phyloP scores from a whole-genome alignment of 2,329 filamentous ascomycete genomes.

The Pseudonectria buxi region DNA sequence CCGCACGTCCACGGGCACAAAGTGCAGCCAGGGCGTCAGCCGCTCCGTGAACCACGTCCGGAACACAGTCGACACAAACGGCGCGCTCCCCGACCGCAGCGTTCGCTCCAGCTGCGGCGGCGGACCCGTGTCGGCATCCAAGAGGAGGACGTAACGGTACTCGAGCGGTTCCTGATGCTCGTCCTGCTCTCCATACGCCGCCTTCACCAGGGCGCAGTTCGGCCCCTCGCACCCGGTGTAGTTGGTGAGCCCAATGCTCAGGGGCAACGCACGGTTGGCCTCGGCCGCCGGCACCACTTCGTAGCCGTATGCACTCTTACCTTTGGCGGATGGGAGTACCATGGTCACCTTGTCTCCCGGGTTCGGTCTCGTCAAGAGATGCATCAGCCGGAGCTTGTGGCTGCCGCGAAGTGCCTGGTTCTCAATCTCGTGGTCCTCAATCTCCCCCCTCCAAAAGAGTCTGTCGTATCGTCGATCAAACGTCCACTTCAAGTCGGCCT shows the following conservation, averaged over 20 bases:
- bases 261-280: slow-evolving; percentile 46
- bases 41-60: slow-evolving; percentile 74
- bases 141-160: slow-evolving; percentile 64
- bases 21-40: slow-evolving; percentile 70
- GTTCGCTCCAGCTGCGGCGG: slow-evolving; percentile 53
- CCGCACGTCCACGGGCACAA: slow-evolving; percentile 68
- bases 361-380: slow-evolving; percentile 57
- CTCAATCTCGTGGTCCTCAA: slow-evolving; percentile 47
- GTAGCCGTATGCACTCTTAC: slow-evolving; percentile 43
- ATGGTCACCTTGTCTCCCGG: slow-evolving; percentile 43
- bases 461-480: slow-evolving; percentile 58
- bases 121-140: slow-evolving; percentile 65
- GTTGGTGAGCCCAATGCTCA: slow-evolving; percentile 54
- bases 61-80: slow-evolving; percentile 67
- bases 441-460: slow-evolving; percentile 70
- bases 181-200: slow-evolving; percentile 25
- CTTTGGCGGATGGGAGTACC: slow-evolving; percentile 41
- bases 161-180: slow-evolving; percentile 49
- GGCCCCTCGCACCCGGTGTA: slow-evolving; percentile 48
- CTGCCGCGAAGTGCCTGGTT: slow-evolving; percentile 56
- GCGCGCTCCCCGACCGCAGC: slow-evolving; percentile 59
- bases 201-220: slow-evolving; percentile 24
- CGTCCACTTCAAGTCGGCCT: slow-evolving; percentile 34
- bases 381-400: slow-evolving; percentile 65
- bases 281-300: slow-evolving; percentile 44